These are phyloP conservation scores for Potentilla sterilis DNA, from an alignment of 306 rosid species.

Conservation along the genomic window DNA sequence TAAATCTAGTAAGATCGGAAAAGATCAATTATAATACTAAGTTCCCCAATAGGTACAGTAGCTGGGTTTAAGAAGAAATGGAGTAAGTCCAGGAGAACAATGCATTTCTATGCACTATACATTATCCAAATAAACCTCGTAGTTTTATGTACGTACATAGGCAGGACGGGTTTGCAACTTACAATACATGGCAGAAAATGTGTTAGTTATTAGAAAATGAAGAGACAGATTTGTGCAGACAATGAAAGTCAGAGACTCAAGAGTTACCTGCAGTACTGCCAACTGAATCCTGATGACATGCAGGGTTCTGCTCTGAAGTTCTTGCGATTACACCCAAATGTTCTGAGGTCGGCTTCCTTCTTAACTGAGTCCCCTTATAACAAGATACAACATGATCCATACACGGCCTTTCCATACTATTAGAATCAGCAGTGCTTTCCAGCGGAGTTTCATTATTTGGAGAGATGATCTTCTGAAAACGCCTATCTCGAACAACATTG, in stretches of 20 bases:
- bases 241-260: slow-evolving; percentile 17
- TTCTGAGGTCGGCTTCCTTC: slow-evolving; percentile 25
- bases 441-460: slow-evolving; percentile 45
- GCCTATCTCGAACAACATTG: slow-evolving; percentile 48
- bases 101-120: neutral
- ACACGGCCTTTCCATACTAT: slow-evolving; percentile 42
- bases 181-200: neutral
- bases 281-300: slow-evolving; percentile 35
- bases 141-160: neutral
- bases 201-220: neutral
- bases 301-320: slow-evolving; percentile 38
- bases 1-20: neutral
- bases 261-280: slow-evolving; percentile 53
- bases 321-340: slow-evolving; percentile 29
- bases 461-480: slow-evolving; percentile 49
- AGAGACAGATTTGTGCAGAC: slow-evolving; percentile 17
- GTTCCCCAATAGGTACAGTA: neutral
- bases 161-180: neutral
- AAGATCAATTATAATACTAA: neutral
- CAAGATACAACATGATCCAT: slow-evolving; percentile 27
- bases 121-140: neutral
- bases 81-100: neutral
- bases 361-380: slow-evolving; percentile 31
- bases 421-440: slow-evolving; percentile 75
- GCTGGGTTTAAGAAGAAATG: neutral